These are phyloP conservation scores for Cordyceps javanica DNA, from an alignment of 2,329 filamentous ascomycete species.

Conservation along the genomic window DNA sequence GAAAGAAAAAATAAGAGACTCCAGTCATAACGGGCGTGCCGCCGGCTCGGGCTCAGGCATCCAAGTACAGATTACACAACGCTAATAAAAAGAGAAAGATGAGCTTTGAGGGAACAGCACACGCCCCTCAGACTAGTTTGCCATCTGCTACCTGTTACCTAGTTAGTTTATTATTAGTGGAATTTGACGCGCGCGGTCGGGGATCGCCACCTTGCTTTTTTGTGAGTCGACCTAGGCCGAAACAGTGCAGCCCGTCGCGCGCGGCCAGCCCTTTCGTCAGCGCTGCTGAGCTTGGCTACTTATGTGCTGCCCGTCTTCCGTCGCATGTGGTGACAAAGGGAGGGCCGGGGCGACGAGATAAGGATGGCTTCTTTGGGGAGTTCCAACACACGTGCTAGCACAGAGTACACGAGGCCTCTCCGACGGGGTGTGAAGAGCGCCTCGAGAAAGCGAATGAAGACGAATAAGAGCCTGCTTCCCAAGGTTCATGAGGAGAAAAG, in stretches of 20 bases:
- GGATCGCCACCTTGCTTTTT: background rate
- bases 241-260: slow-evolving; percentile 5
- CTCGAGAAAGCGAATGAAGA: too few relatives aligned
- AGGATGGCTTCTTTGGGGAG: background rate
- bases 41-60: background rate
- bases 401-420: too few relatives aligned
- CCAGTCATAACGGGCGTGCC: slow-evolving; percentile 3
- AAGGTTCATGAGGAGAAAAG: too few relatives aligned
- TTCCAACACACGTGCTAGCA: too few relatives aligned
- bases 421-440: too few relatives aligned
- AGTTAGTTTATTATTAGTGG: background rate
- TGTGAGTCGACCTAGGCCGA: background rate
- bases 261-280: background rate
- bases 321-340: too few relatives aligned
- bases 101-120: background rate
- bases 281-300: too few relatives aligned
- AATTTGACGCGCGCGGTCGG: slow-evolving; percentile 6
- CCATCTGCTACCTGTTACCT: background rate
- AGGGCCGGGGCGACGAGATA: background rate
- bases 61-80: too few relatives aligned
- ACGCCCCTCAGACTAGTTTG: too few relatives aligned
- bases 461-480: too few relatives aligned
- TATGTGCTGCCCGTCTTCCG: too few relatives aligned
- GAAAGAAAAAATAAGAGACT: background rate
- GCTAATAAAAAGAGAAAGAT: background rate